These are phyloP conservation scores for Fragaria vesca DNA, from an alignment of 306 rosid genomes.

Conservation along the genomic window DNA sequence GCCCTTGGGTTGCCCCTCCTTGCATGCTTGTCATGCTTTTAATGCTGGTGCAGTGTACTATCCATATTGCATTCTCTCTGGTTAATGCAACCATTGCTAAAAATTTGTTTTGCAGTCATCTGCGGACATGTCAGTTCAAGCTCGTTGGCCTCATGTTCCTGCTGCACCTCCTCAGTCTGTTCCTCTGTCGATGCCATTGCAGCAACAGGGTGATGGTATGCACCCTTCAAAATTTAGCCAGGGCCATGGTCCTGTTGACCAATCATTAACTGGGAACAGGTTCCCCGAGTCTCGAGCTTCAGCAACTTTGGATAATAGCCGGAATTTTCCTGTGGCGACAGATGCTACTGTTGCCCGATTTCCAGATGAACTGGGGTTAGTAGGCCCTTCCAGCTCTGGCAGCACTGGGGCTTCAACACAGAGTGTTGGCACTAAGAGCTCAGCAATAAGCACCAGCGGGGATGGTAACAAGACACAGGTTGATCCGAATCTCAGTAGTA, in stretches of 20 bases:
- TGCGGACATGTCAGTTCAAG: constrained; percentile 73
- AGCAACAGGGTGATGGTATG: constrained; percentile 52
- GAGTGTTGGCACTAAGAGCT: constrained; percentile 34
- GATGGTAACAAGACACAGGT: constrained; percentile 48
- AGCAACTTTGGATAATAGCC: constrained; percentile 53
- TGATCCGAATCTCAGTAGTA: constrained; percentile 37
- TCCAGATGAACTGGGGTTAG: constrained; percentile 78
- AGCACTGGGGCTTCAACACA: constrained; percentile 43
- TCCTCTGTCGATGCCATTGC: constrained; percentile 70
- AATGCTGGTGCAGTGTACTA: background rate
- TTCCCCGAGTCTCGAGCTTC: constrained; percentile 53
- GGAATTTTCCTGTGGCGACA: constrained; percentile 49
- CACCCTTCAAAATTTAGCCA: constrained; percentile 61
- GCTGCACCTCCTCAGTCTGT: constrained; percentile 58
- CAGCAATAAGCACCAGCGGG: constrained; percentile 31
- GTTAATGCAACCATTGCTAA: constrained; percentile 24
- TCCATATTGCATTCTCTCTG: background rate
- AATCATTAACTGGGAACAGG: constrained; percentile 48
- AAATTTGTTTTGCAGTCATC: constrained; percentile 55
- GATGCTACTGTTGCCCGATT: constrained; percentile 60
- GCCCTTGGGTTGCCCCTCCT: background rate
- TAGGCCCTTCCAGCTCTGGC: constrained; percentile 48
- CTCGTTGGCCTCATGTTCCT: constrained; percentile 79
- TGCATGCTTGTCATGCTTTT: background rate
- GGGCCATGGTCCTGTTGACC: constrained; percentile 60